Conservation (phyloP, 2,329 filamentous ascomycete genomes). For the Monilinia fructicola region DNA sequence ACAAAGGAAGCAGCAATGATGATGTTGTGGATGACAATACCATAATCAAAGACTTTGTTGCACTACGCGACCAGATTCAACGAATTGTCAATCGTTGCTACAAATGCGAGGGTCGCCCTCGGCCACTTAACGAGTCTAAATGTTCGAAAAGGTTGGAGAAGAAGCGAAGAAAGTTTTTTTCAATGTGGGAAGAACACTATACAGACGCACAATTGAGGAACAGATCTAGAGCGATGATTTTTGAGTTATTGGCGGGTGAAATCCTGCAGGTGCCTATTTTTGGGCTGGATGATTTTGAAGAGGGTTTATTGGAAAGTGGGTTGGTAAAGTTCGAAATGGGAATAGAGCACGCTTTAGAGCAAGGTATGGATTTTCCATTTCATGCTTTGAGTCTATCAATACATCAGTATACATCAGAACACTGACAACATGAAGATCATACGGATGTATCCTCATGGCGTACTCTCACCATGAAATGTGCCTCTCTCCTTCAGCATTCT, state of each 20-base stretch:
- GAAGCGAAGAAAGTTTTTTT: conserved; percentile 8
- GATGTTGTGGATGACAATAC: conserved; percentile 9
- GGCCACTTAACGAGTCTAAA: background rate
- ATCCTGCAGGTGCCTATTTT: conserved; percentile 18
- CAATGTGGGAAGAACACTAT: background rate
- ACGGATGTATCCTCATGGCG: conserved; percentile 24
- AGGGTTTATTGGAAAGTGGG: conserved; percentile 1
- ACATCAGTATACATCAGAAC: background rate
- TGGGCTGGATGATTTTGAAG: conserved; percentile 18
- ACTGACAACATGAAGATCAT: background rate
- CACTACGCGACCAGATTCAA: conserved; percentile 24
- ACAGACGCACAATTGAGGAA: conserved; percentile 15
- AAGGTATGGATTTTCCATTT: conserved; percentile 3
- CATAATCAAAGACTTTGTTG: conserved; percentile 13
- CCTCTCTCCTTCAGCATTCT: background rate
- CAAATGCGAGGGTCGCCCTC: background rate
- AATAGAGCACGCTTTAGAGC: background rate
- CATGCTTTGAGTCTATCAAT: background rate
- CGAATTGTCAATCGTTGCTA: conserved; percentile 17
- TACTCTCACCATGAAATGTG: conserved; percentile 19
- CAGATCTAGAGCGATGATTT: conserved; percentile 19
- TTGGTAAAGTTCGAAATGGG: conserved; percentile 20
- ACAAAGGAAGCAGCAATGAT: conserved; percentile 9
- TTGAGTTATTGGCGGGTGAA: conserved; percentile 11
- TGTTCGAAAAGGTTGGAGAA: background rate